A percentile compares a stretch with the other conserved stretches of the same genome.
Conservation (phyloP, 2,329 filamentous ascomycete genomes). For the Alternaria brassicicola region DNA sequence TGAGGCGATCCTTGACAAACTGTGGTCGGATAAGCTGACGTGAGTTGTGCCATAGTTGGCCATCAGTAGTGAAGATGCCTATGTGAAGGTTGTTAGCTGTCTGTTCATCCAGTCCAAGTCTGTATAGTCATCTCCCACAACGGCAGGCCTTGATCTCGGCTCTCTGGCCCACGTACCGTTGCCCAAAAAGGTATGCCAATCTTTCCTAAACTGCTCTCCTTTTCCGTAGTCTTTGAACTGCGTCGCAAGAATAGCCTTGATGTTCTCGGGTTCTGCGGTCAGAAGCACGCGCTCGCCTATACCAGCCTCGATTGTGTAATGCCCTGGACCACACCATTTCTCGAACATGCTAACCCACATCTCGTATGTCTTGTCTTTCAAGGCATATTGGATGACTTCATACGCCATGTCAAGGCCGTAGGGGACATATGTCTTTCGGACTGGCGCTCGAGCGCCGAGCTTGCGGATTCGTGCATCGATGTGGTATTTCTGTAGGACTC, state of each 20-base stretch:
- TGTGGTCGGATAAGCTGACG: conserved; percentile 84
- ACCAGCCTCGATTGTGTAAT: conserved; percentile 66
- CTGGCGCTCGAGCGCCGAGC: conserved; percentile 55
- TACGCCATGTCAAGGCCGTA: conserved; percentile 69
- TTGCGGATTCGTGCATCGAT: conserved; percentile 47
- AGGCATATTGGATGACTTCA: conserved; percentile 60
- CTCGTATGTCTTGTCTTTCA: conserved; percentile 63
- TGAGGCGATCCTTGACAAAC: conserved; percentile 83
- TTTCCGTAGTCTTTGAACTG: conserved; percentile 89
- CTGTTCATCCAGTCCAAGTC: not conserved
- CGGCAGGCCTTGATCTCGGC: not conserved
- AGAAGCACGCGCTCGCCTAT: conserved; percentile 69
- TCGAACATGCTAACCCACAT: conserved; percentile 65
- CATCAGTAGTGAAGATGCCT: conserved; percentile 74
- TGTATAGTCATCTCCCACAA: conserved; percentile 5
- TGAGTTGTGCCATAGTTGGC: conserved; percentile 76
- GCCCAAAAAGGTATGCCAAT: conserved; percentile 78
- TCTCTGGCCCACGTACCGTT: conserved; percentile 63
- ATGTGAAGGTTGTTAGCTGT: conserved; percentile 1
- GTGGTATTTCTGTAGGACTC: conserved; percentile 24
- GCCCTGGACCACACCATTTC: conserved; percentile 42
- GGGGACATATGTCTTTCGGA: conserved; percentile 48
- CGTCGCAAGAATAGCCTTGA: conserved; percentile 86
- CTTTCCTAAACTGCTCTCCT: conserved; percentile 72
- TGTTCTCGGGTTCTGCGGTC: conserved; percentile 85